phyloP scores from a whole-genome alignment of 305 asterid genomes.

The Fraxinus angustifolia region DNA sequence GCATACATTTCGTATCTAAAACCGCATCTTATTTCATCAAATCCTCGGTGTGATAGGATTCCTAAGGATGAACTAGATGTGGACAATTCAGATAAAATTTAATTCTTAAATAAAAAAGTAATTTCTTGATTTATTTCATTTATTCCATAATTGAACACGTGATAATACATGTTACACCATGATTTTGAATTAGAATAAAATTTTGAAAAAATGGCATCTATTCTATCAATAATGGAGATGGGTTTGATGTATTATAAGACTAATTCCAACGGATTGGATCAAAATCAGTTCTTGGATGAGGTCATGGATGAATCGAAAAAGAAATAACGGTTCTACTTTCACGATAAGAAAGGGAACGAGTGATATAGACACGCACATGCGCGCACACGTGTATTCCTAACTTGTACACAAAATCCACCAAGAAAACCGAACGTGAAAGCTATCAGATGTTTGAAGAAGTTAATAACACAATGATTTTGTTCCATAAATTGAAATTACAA shows the following conservation, averaged over 20 bases:
- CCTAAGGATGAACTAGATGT: neutral
- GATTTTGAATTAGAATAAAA: neutral
- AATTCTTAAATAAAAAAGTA: neutral
- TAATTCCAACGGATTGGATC: neutral
- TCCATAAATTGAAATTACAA: constrained; percentile 31
- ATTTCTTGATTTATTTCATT: neutral
- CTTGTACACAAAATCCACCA: neutral
- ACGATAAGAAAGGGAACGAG: neutral
- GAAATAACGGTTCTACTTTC: neutral
- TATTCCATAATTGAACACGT: neutral
- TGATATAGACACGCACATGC: neutral
- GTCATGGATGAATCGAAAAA: neutral
- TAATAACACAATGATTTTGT: constrained; percentile 28
- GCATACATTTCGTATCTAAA: neutral
- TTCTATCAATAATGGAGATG: neutral
- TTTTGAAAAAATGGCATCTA: neutral
- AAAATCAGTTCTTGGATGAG: neutral
- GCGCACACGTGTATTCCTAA: neutral
- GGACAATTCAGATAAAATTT: neutral
- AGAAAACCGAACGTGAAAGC: neutral
- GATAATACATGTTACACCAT: neutral
- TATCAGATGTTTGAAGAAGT: neutral
- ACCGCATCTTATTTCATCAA: neutral
- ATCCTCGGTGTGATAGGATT: neutral
- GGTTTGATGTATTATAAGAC: neutral